Evolutionary conservation across 257 asterid species (phyloP), one percentile per base, ranked within the genome.

Genomic region (Cruciata laevipes): DNA sequence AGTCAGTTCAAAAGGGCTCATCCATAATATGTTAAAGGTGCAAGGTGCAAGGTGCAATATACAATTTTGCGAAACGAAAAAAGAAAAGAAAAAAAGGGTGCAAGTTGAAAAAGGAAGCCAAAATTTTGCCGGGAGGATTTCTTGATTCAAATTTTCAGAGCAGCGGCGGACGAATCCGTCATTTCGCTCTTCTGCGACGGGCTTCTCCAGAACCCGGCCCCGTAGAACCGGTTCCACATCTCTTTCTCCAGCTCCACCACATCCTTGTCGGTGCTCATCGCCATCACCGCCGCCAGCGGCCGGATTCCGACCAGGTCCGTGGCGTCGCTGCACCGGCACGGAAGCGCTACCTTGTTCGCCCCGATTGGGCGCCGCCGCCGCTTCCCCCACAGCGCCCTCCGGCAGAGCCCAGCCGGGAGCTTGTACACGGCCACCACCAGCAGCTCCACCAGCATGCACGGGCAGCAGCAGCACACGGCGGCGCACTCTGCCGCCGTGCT

Each of bases 171-270:
- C 4, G 0, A 2, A 27, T 33, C 7, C 38, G 38, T 7, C 38
- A 33, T 33, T 33, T 4, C 38, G 4, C 59, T 73, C 53, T 71
- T 79, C 12, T 84, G 90, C 42, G 97, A 90, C 24, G 77, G 69
- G 75, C 96, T 90, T 83, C 96, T 76, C 96, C 96, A 90, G 72
- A 90, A 90, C 0, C 97, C 97, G 69, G 86, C 85, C 17, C 84
- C 56, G 83, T 81, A 79, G 52, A 88, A 88, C 62, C 69, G 77
- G 33, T 84, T 86, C 76, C 86, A 79, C 97, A 90, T 88, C 73
- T 88, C 97, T 81, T 81, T 82, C 64, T 90, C 97, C 8, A 90
- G 81, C 74, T 83, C 89, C 35, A 76, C 38, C 13, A 83, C 85
- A n/a, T 83, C 95, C 61, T 77, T 27, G n/a, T 82, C 1, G 81